phyloP scores from a whole-genome alignment of 2,329 filamentous ascomycete species.

The Aspergillus transmontanensis region DNA sequence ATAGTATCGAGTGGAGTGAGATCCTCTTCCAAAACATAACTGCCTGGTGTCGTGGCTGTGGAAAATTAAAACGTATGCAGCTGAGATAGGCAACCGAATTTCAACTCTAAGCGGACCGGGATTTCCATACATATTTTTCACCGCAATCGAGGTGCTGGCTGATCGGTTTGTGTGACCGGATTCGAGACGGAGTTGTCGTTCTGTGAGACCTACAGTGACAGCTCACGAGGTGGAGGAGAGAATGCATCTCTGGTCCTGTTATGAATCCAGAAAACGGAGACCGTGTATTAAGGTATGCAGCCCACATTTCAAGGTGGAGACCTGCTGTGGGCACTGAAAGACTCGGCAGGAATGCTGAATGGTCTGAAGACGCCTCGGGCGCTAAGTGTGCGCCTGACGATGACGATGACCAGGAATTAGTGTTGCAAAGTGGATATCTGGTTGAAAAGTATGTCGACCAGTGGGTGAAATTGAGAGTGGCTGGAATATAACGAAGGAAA shows the following conservation, averaged over 20 bases:
- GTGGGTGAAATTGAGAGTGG: neutral
- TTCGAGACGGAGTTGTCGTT: neutral
- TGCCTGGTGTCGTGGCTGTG: constrained; percentile 2
- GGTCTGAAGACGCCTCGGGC: neutral
- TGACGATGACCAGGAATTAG: neutral
- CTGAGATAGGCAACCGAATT: neutral
- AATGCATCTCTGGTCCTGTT: neutral
- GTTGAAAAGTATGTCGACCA: neutral
- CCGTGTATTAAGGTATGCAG: neutral
- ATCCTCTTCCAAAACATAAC: neutral
- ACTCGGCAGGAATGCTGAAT: neutral
- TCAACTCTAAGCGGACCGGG: neutral
- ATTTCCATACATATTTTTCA: neutral
- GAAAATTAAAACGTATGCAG: neutral
- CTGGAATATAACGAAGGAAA: neutral
- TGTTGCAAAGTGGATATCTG: neutral
- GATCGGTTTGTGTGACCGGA: neutral
- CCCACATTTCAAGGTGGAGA: constrained; percentile 1
- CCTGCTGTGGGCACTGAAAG: neutral
- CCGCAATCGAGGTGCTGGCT: neutral
- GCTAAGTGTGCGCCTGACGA: neutral
- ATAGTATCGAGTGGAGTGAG: constrained; percentile 3
- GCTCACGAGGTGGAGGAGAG: neutral
- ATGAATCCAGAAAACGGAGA: neutral
- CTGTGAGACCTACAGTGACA: constrained; percentile 3